Evolutionary conservation across 1,284 basidiomycete species (phyloP).

Genomic region (Pisolithus thermaeus): DNA sequence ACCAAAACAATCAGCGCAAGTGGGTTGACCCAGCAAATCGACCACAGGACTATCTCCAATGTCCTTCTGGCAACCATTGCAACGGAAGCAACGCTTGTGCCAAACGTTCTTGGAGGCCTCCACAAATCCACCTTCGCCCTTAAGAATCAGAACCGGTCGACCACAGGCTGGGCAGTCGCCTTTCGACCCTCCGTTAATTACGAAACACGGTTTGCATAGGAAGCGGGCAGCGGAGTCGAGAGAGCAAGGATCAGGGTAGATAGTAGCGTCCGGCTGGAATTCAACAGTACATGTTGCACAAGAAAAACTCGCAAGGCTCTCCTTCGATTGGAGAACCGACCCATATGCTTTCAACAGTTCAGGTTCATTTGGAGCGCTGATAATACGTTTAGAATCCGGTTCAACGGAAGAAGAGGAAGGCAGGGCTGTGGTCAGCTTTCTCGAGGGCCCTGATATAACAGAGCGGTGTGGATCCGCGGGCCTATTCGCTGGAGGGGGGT

Average conservation of each 20-base stretch:
- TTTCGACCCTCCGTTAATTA: constrained; percentile 64
- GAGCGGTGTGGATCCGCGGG: too few species aligned
- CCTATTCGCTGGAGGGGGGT: too few species aligned
- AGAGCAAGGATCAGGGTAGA: constrained; percentile 66
- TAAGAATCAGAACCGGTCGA: constrained; percentile 65
- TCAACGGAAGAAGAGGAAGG: too few species aligned
- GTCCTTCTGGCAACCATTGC: constrained; percentile 62
- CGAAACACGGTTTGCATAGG: constrained; percentile 68
- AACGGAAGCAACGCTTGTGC: constrained; percentile 76
- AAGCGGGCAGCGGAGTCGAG: constrained; percentile 43
- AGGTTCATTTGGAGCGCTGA: constrained; percentile 48
- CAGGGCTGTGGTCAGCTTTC: too few species aligned
- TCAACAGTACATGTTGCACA: constrained; percentile 59
- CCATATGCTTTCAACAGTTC: constrained; percentile 76
- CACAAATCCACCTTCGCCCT: constrained; percentile 70
- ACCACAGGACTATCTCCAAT: constrained; percentile 72
- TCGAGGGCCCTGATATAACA: too few species aligned
- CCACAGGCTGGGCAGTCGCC: constrained; percentile 62
- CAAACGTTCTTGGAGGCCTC: constrained; percentile 63
- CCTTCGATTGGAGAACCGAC: constrained; percentile 73
- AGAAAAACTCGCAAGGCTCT: constrained; percentile 57
- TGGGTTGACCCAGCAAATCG: constrained; percentile 72
- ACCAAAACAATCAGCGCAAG: constrained; percentile 73
- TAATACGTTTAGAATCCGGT: too few species aligned
- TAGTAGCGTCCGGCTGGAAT: constrained; percentile 75